Percentiles rank a stretch among this genome's conserved stretches.
phyloP scores from a whole-genome alignment of 768 basidiomycete genomes.

The Pulveroboletus sp. region DNA sequence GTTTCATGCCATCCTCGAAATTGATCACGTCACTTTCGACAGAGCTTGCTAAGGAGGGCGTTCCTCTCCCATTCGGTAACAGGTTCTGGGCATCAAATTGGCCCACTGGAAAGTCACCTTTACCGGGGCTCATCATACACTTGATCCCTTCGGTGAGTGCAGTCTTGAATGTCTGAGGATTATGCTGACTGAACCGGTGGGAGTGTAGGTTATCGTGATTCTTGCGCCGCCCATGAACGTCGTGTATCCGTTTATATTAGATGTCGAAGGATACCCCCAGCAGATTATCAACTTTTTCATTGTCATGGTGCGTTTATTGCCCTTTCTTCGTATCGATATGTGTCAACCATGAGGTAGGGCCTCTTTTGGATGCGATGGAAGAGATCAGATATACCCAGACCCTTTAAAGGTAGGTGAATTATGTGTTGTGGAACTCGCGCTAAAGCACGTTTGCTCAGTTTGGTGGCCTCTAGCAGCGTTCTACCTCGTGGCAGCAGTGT shows the following conservation, averaged over 20 bases:
- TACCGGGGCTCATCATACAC: slow-evolving; percentile 53
- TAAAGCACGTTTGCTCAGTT: slow-evolving; percentile 27
- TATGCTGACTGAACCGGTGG: neutral
- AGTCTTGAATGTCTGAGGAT: neutral
- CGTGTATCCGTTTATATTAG: slow-evolving; percentile 58
- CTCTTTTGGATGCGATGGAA: slow-evolving; percentile 53
- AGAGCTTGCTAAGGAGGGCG: slow-evolving; percentile 60
- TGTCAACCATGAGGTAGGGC: slow-evolving; percentile 29
- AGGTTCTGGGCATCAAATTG: slow-evolving; percentile 60
- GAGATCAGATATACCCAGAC: slow-evolving; percentile 42
- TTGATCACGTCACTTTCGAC: neutral
- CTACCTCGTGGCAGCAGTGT: slow-evolving; percentile 45
- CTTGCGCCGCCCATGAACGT: slow-evolving; percentile 48
- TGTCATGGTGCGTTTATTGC: slow-evolving; percentile 39
- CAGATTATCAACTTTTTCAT: slow-evolving; percentile 57
- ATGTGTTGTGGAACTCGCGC: neutral
- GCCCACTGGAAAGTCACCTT: slow-evolving; percentile 53
- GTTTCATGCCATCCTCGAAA: neutral
- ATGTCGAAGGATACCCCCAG: slow-evolving; percentile 44
- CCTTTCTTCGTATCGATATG: too few species aligned
- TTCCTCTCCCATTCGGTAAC: slow-evolving; percentile 57
- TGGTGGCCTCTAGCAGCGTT: slow-evolving; percentile 53
- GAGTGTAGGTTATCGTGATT: slow-evolving; percentile 45
- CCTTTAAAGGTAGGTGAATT: slow-evolving; percentile 44
- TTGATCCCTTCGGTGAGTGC: slow-evolving; percentile 45